phyloP scores from a whole-genome alignment of 2,329 filamentous ascomycete genomes.

The Pseudogymnoascus sp. region DNA sequence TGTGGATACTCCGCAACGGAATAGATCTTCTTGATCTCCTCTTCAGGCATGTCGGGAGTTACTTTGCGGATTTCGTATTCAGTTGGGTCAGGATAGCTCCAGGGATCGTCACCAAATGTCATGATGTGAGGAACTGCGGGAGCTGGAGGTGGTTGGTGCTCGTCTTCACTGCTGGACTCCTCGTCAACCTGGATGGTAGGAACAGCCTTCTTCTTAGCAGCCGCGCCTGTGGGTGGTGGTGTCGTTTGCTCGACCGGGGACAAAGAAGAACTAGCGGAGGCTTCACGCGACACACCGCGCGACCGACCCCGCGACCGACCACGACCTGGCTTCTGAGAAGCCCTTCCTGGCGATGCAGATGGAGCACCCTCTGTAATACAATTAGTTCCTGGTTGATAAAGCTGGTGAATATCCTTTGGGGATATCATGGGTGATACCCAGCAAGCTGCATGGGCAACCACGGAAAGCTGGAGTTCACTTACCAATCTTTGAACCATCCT shows the following conservation, averaged over 20 bases:
- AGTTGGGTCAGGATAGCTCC: conserved; percentile 83
- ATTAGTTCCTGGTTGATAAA: background rate
- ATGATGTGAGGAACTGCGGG: conserved; percentile 56
- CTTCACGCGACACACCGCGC: conserved; percentile 28
- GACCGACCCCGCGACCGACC: conserved; percentile 26
- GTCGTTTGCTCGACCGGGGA: conserved; percentile 37
- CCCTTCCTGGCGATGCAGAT: background rate
- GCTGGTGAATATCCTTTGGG: background rate
- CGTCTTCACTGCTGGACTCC: conserved; percentile 35
- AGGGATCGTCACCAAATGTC: conserved; percentile 86
- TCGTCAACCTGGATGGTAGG: conserved; percentile 27
- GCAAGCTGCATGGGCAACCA: background rate
- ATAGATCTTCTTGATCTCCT: conserved; percentile 82
- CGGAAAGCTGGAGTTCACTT: conserved; percentile 21
- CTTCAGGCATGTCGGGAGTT: conserved; percentile 65
- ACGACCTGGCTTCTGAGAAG: background rate
- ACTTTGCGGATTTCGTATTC: conserved; percentile 84
- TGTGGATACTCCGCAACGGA: conserved; percentile 77
- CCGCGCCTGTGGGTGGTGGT: conserved; percentile 46
- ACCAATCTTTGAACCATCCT: conserved; percentile 56
- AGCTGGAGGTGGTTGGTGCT: conserved; percentile 50
- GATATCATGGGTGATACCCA: background rate
- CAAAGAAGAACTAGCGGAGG: conserved; percentile 50
- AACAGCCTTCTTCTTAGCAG: conserved; percentile 53
- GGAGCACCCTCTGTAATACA: background rate